Conservation (phyloP, 345 rosid species). For the Populus alba region DNA sequence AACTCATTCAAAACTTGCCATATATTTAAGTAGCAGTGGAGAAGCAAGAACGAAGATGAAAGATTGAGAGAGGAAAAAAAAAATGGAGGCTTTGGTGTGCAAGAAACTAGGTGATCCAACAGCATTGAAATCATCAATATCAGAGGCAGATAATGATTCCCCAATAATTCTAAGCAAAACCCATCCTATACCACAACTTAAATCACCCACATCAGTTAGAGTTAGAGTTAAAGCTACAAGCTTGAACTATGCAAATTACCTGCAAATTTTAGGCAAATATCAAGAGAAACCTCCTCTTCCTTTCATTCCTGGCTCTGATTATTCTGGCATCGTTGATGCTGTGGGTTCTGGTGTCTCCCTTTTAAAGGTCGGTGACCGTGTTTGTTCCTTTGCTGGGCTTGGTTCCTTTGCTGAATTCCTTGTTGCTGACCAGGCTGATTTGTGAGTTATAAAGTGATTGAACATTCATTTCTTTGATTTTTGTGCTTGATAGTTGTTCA, state of each 20-base stretch:
- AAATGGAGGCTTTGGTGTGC: conserved; percentile 88
- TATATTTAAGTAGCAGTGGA: too few species aligned
- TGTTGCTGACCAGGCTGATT: conserved; percentile 62
- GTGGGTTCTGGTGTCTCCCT: conserved; percentile 58
- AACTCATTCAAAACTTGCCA: too few species aligned
- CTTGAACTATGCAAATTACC: conserved; percentile 91
- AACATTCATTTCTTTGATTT: not conserved
- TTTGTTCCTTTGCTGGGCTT: conserved; percentile 58
- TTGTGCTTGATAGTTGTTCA: not conserved
- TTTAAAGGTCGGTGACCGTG: conserved; percentile 72
- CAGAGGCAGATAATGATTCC: conserved; percentile 20
- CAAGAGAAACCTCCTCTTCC: conserved; percentile 84
- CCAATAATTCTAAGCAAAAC: conserved; percentile 47
- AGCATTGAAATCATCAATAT: conserved; percentile 7
- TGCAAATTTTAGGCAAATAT: conserved; percentile 82
- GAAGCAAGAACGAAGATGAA: not conserved
- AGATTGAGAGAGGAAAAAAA: too few species aligned
- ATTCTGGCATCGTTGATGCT: conserved; percentile 67
- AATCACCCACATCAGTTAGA: conserved; percentile 58
- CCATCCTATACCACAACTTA: conserved; percentile 59
- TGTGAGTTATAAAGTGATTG: conserved; percentile 36
- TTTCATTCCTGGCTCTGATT: conserved; percentile 92
- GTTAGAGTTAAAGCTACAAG: conserved; percentile 85
- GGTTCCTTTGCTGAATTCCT: conserved; percentile 89
- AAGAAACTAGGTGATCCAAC: conserved; percentile 71